These are phyloP conservation scores for Argentina anserina DNA, from an alignment of 306 rosid species.

Conservation along the genomic window DNA sequence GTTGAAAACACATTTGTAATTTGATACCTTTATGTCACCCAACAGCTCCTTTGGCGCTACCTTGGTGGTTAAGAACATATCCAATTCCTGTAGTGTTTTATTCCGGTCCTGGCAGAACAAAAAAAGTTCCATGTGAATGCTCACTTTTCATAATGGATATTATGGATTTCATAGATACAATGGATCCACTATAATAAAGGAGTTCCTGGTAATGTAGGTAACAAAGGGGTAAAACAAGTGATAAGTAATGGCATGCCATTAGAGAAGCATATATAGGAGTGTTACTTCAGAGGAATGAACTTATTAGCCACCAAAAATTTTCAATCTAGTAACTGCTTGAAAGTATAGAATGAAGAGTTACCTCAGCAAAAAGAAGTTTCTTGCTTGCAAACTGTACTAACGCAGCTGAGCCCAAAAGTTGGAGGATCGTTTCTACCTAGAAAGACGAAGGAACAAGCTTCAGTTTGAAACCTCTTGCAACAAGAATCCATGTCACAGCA, in stretches of 20 bases:
- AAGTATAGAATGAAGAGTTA: conserved; percentile 22
- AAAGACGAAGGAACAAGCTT: conserved; percentile 8
- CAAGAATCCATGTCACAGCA: neutral
- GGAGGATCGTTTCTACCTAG: conserved; percentile 86
- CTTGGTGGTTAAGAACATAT: conserved; percentile 80
- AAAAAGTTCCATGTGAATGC: conserved; percentile 1
- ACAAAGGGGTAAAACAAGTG: neutral
- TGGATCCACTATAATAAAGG: neutral
- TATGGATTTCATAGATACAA: neutral
- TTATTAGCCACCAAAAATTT: neutral
- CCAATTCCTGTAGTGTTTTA: conserved; percentile 59
- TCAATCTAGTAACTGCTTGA: neutral
- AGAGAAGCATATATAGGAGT: neutral
- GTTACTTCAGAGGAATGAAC: neutral
- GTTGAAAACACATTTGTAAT: neutral
- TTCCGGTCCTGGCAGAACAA: conserved; percentile 66
- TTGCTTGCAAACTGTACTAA: conserved; percentile 73
- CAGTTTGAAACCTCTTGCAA: conserved; percentile 1
- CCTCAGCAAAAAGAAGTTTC: conserved; percentile 89
- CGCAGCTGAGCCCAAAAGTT: conserved; percentile 84
- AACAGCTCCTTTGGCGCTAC: conserved; percentile 80
- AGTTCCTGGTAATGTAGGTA: neutral
- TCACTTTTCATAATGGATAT: neutral
- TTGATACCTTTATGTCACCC: conserved; percentile 69
- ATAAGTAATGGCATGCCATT: neutral